phyloP scores from a whole-genome alignment of 169 alveolate genomes.

The Cryptosporidium sp. region DNA sequence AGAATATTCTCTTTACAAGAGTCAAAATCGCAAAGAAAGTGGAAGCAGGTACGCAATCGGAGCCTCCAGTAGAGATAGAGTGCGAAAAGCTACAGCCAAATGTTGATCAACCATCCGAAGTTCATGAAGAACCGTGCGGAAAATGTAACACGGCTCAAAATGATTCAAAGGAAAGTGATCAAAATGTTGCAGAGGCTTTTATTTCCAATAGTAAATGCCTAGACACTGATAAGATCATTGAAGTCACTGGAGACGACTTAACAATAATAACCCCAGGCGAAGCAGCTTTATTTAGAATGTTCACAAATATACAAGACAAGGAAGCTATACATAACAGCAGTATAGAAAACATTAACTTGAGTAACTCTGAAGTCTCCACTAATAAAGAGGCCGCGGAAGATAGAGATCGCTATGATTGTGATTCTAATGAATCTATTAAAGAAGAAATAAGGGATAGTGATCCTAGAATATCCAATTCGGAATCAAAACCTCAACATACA shows the following conservation, averaged over 20 bases:
- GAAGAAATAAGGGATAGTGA: neutral
- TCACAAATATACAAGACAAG: conserved; percentile 63
- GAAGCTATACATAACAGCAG: neutral
- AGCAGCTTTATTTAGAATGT: conserved; percentile 68
- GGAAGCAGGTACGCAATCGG: neutral
- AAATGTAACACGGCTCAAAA: neutral
- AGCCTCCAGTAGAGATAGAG: neutral
- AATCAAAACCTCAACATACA: neutral
- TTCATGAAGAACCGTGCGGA: neutral
- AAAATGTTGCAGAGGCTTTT: neutral
- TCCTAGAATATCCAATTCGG: neutral
- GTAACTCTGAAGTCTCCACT: conserved; percentile 34
- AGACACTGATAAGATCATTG: conserved; percentile 56
- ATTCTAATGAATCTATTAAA: neutral
- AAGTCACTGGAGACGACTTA: conserved; percentile 61
- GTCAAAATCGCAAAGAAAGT: neutral
- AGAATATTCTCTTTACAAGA: conserved; percentile 19
- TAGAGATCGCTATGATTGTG: neutral
- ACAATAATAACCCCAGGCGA: conserved; percentile 74
- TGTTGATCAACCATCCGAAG: neutral
- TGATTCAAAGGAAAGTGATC: conserved; percentile 2
- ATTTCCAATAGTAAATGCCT: conserved; percentile 7
- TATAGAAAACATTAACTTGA: neutral
- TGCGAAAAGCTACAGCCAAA: neutral
- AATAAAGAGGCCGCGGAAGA: conserved; percentile 15